These are phyloP conservation scores for Globisporangium radiosum DNA, from an alignment of 352 stramenopile genomes.

Conservation along the genomic window DNA sequence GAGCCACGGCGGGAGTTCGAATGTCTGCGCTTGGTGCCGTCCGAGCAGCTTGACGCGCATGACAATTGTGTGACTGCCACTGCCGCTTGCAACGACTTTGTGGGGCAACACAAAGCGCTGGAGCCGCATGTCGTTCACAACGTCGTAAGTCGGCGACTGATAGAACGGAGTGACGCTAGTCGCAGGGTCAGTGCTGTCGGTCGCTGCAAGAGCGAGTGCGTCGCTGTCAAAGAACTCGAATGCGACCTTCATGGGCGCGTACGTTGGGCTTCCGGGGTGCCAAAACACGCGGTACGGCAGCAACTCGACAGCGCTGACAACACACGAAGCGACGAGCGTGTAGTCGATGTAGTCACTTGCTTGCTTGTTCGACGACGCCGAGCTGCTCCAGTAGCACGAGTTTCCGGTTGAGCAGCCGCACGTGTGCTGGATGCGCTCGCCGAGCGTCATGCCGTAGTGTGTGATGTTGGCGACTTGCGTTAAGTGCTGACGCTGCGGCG, in stretches of 20 bases:
- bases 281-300: constrained; percentile 79
- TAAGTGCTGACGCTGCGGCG: constrained; percentile 19
- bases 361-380: constrained; percentile 49
- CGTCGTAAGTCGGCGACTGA: constrained; percentile 35
- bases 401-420: constrained; percentile 68
- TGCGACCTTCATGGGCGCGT: constrained; percentile 54
- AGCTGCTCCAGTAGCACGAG: constrained; percentile 86
- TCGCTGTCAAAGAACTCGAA: constrained; percentile 59
- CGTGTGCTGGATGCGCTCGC: constrained; percentile 50
- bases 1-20: constrained; percentile 49
- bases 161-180: constrained; percentile 34
- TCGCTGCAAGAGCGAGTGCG: neutral
- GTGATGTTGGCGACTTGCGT: constrained; percentile 27
- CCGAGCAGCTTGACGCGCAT: constrained; percentile 59
- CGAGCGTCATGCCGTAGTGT: constrained; percentile 41
- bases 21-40: constrained; percentile 67
- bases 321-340: constrained; percentile 36
- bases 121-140: constrained; percentile 70
- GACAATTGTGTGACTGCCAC: constrained; percentile 23
- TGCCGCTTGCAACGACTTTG: constrained; percentile 28
- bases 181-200: neutral
- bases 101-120: constrained; percentile 49
- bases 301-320: constrained; percentile 58
- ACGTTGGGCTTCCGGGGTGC: constrained; percentile 67
- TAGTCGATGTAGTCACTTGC: constrained; percentile 77